Base-by-base conservation (phyloP, 2,329 filamentous ascomycete genomes). In the Aspergillus sp. region DNA sequence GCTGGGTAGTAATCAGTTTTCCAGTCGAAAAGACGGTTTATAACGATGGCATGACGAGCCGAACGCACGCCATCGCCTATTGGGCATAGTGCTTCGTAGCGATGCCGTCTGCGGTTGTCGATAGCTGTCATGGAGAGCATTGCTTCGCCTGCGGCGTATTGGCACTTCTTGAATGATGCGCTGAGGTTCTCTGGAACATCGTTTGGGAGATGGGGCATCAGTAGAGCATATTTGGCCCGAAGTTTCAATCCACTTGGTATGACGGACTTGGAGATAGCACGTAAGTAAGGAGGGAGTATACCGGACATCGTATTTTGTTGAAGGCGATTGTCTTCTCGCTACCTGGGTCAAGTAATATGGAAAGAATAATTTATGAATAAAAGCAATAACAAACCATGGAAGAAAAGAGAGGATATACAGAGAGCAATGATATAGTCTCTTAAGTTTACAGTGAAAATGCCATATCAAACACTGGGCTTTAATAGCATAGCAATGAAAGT, bases 21-120 rank as follows among this genome's bases (percentile, higher is more conserved):
- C 70, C 70, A 74, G 24, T 47, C 24, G 31, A 65, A 46, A 15
- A 75, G 66, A n/a, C 63, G 66, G 2, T 61, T 33, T 45, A 75
- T 60, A 27, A 70, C 68, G 6, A 17, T 39, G 35, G 31, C 21
- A 27, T 72, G 70, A 5, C 60, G 46, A 9, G 57, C 23, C 23
- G 52, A 59, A 19, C 40, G 23, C 2, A 21, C 3, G 5, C 23
- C n/a, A 4, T 61, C 15, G 6, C 24, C 41, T 1, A n/a, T 14
- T 4, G 68, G 64, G 33, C 72, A 73, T 47, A 74, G 60, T 12
- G 61, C 60, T 44, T 62, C 62, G 59, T 65, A 69, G 27, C 69
- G 66, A 7, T 59, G 17, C 14, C 57, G 44, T 55, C 58, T 58
- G n/a, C 50, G 15, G 6, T 37, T 41, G 33, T 52, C 23, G n/a